phyloP scores from a whole-genome alignment of 23 red algal species.

The Gracilaria domingensis region DNA sequence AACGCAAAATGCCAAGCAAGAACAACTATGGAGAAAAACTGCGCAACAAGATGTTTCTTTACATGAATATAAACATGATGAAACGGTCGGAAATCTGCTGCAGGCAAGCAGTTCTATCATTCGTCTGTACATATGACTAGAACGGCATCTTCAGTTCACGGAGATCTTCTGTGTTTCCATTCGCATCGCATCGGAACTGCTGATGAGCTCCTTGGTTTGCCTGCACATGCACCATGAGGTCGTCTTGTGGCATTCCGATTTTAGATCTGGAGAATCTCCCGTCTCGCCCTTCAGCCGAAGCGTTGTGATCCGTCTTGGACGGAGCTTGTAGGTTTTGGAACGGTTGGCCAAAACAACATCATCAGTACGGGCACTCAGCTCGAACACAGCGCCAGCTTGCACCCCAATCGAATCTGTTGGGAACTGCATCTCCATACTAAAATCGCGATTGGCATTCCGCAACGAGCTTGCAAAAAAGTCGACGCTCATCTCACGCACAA shows the following conservation, averaged over 20 bases:
- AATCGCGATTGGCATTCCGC: slow-evolving; percentile 41
- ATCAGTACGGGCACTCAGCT: slow-evolving; percentile 44
- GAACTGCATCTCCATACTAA: slow-evolving; percentile 78
- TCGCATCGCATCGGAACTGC: slow-evolving; percentile 41
- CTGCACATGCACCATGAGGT: slow-evolving; percentile 60
- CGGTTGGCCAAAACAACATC: slow-evolving; percentile 30
- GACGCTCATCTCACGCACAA: slow-evolving; percentile 68
- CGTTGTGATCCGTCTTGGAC: neutral
- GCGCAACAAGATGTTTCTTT: slow-evolving; percentile 21
- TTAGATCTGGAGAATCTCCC: slow-evolving; percentile 27
- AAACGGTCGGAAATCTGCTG: neutral
- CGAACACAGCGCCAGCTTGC: slow-evolving; percentile 36
- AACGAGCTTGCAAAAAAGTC: slow-evolving; percentile 69
- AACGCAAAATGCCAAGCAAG: neutral
- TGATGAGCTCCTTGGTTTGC: slow-evolving; percentile 19
- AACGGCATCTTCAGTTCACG: slow-evolving; percentile 50
- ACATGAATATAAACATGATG: slow-evolving; percentile 37
- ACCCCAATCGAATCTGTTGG: neutral
- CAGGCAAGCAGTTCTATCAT: neutral
- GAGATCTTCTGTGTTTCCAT: slow-evolving; percentile 67
- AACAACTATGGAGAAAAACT: neutral
- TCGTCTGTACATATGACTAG: slow-evolving; percentile 34
- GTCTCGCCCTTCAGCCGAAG: slow-evolving; percentile 19
- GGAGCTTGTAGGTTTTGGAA: neutral
- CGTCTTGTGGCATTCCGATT: slow-evolving; percentile 57